Base-by-base conservation (phyloP, 2,329 filamentous ascomycete genomes). In the Nothomitra cinnamomea region DNA sequence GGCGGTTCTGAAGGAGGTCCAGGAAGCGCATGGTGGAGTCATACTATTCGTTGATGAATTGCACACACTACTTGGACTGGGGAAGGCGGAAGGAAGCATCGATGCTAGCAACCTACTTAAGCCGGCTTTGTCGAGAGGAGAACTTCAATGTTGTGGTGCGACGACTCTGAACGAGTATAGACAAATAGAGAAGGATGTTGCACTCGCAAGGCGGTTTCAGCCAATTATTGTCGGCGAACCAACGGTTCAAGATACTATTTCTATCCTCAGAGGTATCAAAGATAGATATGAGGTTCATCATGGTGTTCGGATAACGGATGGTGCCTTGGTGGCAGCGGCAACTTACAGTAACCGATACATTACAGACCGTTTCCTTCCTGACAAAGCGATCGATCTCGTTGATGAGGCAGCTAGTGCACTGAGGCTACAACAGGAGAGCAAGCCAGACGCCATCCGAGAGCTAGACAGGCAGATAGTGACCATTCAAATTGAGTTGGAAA, bases 241-340 rank as follows among this genome's bases (percentile, higher is more conserved):
- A 0, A 83, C 80, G 0, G 89, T 96, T 0, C 80, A 87, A 60
- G 89, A 95, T 60, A 95, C 92, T 0, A 89, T 98, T 57, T 95
- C 87, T 51, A 96, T 98, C 55, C 72, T 98, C 0, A 81, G 92
- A 62, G 92, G 90, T 50, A 95, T 98, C 71, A 96, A 96, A 64
- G 89, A 96, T 63, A 87, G 88, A 59, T 98, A 98, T 62, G 92
- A 96, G 66, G 87, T 96, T 0, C 92, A 96, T 60, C 92, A 98
- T 63, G 90, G 92, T 68, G 90, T 96, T 0, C 78, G 89, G 53
- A 96, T 98, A 59, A 94, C 87, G 0, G 92, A 96, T 61, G 83
- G 85, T 1, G 88, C 92, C 5, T 71, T 96, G 10, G 90, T 98
- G 13, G 88, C 92, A 1, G 90, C 92, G 1, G 89, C 90, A 1